Evolutionary conservation across 352 stramenopile genomes (phyloP).

Genomic region (Elongisporangium prolatum): DNA sequence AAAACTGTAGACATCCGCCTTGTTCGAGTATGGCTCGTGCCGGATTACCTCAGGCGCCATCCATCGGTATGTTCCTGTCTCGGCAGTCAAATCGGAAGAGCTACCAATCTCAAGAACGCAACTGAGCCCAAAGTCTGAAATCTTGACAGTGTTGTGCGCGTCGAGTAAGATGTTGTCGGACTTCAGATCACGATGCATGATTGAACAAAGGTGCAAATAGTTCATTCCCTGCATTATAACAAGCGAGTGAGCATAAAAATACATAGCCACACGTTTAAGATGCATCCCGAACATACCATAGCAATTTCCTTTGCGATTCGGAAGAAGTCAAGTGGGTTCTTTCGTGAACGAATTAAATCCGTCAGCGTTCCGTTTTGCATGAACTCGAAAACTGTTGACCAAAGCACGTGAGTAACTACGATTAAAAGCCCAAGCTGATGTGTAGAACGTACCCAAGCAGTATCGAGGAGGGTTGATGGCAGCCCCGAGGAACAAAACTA

Average conservation of each 20-base stretch:
- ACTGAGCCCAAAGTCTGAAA: slow-evolving; percentile 86
- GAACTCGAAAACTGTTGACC: slow-evolving; percentile 73
- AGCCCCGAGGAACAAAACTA: slow-evolving; percentile 81
- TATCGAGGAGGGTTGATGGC: slow-evolving; percentile 76
- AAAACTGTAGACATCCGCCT: slow-evolving; percentile 95
- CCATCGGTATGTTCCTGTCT: slow-evolving; percentile 91
- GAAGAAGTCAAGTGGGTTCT: slow-evolving; percentile 77
- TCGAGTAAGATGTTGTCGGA: slow-evolving; percentile 93
- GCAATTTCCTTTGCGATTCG: slow-evolving; percentile 69
- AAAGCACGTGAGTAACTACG: neutral
- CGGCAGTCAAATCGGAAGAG: slow-evolving; percentile 75
- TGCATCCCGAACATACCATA: slow-evolving; percentile 38
- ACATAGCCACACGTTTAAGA: too few relatives aligned
- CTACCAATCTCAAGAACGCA: slow-evolving; percentile 78
- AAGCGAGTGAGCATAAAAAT: neutral
- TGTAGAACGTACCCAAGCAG: slow-evolving; percentile 53
- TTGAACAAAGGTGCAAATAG: slow-evolving; percentile 92
- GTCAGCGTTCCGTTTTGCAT: slow-evolving; percentile 86
- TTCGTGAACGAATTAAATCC: slow-evolving; percentile 68
- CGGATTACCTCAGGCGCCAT: slow-evolving; percentile 95
- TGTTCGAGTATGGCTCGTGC: slow-evolving; percentile 91
- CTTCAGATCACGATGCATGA: slow-evolving; percentile 95
- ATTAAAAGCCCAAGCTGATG: neutral
- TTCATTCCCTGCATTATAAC: slow-evolving; percentile 75
- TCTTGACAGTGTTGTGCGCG: slow-evolving; percentile 78